phyloP scores from a whole-genome alignment of 129 eudicot genomes.

The Flaveria sonorensis region DNA sequence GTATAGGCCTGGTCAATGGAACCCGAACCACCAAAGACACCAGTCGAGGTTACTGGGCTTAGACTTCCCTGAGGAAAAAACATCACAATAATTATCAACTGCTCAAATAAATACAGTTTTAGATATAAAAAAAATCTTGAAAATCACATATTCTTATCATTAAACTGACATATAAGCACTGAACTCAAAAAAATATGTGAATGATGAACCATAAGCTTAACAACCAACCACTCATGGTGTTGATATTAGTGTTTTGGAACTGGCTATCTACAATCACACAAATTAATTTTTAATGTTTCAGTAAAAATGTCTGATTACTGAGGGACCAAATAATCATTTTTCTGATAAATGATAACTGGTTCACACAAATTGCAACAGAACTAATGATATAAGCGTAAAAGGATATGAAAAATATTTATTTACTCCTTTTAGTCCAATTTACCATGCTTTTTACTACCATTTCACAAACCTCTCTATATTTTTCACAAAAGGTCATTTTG shows the following conservation, averaged over 20 bases:
- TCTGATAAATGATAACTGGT: not conserved
- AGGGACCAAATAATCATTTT: not conserved
- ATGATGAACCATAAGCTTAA: too few relatives aligned
- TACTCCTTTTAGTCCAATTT: not conserved
- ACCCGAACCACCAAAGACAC: conserved; percentile 40
- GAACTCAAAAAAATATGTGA: too few relatives aligned
- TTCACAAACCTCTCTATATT: not conserved
- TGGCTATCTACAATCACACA: too few relatives aligned
- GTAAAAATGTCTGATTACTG: not conserved
- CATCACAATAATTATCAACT: not conserved
- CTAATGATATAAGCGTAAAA: not conserved
- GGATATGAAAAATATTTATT: not conserved
- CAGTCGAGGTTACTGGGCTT: conserved; percentile 48
- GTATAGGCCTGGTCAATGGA: conserved; percentile 41
- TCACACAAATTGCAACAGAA: conserved; percentile 4
- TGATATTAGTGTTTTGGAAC: too few relatives aligned
- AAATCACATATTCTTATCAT: too few relatives aligned
- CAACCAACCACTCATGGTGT: too few relatives aligned
- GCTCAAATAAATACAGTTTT: too few relatives aligned
- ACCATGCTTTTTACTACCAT: not conserved
- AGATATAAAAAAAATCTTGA: too few relatives aligned
- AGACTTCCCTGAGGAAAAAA: conserved; percentile 45
- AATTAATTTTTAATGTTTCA: not conserved
- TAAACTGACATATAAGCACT: too few relatives aligned
- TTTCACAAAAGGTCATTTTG: not conserved